Conservation (phyloP, 352 stramenopile species). For the Globisporangium acanthophoron region DNA sequence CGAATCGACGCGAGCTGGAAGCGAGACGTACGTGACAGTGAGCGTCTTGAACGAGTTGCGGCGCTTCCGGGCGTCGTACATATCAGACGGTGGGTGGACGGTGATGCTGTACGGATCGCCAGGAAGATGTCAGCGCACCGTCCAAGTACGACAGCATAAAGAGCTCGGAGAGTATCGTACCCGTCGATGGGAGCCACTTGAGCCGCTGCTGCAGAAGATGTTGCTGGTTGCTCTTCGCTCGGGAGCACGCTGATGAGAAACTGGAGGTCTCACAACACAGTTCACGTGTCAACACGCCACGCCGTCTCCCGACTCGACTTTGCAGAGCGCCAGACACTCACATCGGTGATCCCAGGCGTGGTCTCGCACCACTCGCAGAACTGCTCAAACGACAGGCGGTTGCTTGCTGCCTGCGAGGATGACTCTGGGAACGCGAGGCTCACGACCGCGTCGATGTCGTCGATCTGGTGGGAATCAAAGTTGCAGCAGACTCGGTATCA, state of each 20-base stretch:
- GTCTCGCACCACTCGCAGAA: conserved; percentile 84
- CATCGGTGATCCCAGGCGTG: conserved; percentile 69
- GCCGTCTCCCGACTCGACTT: neutral
- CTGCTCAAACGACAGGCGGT: conserved; percentile 80
- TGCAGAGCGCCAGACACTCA: conserved; percentile 15
- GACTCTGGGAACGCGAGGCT: conserved; percentile 57
- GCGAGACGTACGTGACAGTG: conserved; percentile 37
- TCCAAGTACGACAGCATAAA: neutral
- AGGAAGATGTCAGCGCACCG: neutral
- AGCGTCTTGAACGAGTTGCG: conserved; percentile 50
- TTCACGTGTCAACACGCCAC: neutral
- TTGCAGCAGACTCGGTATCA: neutral
- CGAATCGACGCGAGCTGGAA: neutral
- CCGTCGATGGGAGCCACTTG: conserved; percentile 26
- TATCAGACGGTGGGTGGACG: conserved; percentile 2
- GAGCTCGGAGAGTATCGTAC: conserved; percentile 13
- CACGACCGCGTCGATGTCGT: conserved; percentile 81
- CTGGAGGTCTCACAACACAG: conserved; percentile 16
- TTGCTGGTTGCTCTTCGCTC: conserved; percentile 37
- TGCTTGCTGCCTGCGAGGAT: conserved; percentile 27
- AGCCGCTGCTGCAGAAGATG: conserved; percentile 1
- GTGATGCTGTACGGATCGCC: conserved; percentile 1
- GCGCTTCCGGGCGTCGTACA: conserved; percentile 20
- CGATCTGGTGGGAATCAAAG: conserved; percentile 21
- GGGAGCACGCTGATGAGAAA: conserved; percentile 79